Evolutionary conservation across 2,329 filamentous ascomycete genomes (phyloP).

Genomic region (Aspergillus awamori): DNA sequence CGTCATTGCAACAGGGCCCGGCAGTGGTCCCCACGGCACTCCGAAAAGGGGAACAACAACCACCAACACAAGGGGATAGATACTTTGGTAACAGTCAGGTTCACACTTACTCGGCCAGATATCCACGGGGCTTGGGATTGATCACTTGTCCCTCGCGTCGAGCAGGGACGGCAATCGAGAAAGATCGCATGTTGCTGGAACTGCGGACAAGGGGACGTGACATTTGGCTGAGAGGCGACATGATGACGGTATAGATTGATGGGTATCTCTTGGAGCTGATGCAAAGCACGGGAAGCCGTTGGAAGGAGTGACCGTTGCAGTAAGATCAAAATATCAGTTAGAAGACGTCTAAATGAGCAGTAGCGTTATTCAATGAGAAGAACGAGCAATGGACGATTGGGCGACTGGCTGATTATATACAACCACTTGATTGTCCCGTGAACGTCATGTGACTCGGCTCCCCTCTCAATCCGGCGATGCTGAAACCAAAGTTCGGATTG

Average conservation of each 20-base stretch:
- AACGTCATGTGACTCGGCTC: constrained; percentile 9
- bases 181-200: constrained; percentile 15
- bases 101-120: constrained; percentile 30
- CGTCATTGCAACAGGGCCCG: constrained; percentile 20
- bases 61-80: too few relatives aligned
- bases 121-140: constrained; percentile 28
- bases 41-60: neutral
- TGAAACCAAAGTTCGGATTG: neutral
- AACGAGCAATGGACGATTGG: neutral
- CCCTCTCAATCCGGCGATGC: constrained; percentile 10
- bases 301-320: too few relatives aligned
- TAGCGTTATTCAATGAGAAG: neutral
- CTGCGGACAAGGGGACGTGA: constrained; percentile 23
- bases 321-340: too few relatives aligned
- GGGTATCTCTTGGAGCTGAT: neutral
- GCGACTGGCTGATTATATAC: neutral
- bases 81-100: too few relatives aligned
- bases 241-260: constrained; percentile 3
- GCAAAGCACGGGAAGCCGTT: too few relatives aligned
- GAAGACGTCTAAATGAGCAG: neutral
- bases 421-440: neutral
- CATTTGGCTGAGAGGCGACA: constrained; percentile 8
- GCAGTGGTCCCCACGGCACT: constrained; percentile 1
- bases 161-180: constrained; percentile 22
- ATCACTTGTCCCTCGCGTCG: constrained; percentile 29